Evolutionary conservation across 2,329 filamentous ascomycete species (phyloP).

Genomic region (Bimuria novae-zelandiae): DNA sequence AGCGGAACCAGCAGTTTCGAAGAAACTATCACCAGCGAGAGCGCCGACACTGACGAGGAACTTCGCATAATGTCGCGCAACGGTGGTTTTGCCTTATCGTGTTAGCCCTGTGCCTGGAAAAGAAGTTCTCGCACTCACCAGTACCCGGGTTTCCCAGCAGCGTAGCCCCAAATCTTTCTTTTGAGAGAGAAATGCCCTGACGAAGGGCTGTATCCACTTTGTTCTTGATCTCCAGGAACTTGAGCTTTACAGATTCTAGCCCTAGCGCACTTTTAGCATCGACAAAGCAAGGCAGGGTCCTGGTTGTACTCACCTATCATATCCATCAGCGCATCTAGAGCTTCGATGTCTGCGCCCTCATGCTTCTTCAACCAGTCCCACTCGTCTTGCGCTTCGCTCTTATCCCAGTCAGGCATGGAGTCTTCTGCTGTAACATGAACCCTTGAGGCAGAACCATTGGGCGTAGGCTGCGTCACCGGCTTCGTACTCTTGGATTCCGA

Average conservation of each 20-base stretch:
- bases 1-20: conserved; percentile 70
- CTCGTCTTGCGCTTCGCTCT: conserved; percentile 50
- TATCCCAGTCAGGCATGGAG: conserved; percentile 18
- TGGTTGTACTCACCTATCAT: conserved; percentile 68
- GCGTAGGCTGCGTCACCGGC: no score
- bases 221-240: conserved; percentile 66
- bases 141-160: conserved; percentile 78
- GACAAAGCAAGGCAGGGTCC: no score
- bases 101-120: neutral
- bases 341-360: conserved; percentile 56
- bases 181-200: conserved; percentile 60
- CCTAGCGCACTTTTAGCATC: no score
- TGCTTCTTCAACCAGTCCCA: conserved; percentile 66
- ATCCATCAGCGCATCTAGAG: conserved; percentile 67
- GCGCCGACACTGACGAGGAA: conserved; percentile 67
- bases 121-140: conserved; percentile 49
- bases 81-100: conserved; percentile 68
- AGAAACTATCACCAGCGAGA: conserved; percentile 63
- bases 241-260: conserved; percentile 68
- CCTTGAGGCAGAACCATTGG: no score
- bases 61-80: conserved; percentile 70
- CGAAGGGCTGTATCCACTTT: conserved; percentile 64
- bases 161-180: conserved; percentile 65
- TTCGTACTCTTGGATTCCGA: no score
- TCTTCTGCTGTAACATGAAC: no score